Evolutionary conservation across 1,284 basidiomycete species (phyloP).

Genomic region (Bjerkandera adusta): DNA sequence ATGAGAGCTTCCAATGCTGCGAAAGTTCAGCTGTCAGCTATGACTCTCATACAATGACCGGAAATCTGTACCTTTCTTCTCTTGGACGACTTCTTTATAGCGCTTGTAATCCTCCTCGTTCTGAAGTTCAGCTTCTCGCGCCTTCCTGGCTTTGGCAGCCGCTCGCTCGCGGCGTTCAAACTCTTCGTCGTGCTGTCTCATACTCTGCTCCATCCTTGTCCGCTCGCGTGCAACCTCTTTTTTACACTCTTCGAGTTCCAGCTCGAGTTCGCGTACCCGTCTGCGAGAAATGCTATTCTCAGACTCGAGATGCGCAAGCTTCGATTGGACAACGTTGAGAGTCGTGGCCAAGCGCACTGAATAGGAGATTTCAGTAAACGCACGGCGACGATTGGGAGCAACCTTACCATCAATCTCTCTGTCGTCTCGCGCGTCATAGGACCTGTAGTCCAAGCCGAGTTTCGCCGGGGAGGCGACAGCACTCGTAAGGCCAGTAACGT

Average conservation of each 20-base stretch:
- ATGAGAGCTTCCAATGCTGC: slow-evolving; percentile 79
- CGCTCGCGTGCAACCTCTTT: slow-evolving; percentile 68
- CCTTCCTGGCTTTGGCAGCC: slow-evolving; percentile 16
- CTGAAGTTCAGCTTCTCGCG: slow-evolving; percentile 16
- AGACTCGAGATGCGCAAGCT: slow-evolving; percentile 68
- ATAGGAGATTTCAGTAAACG: slow-evolving; percentile 10
- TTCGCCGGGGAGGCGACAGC: slow-evolving; percentile 71
- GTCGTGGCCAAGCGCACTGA: slow-evolving; percentile 59
- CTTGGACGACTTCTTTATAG: slow-evolving; percentile 74
- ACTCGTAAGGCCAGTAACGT: slow-evolving; percentile 75
- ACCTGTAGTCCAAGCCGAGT: slow-evolving; percentile 46
- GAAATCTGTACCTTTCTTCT: slow-evolving; percentile 93
- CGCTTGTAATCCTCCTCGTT: slow-evolving; percentile 29
- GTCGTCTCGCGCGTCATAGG: slow-evolving; percentile 46
- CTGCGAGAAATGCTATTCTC: slow-evolving; percentile 79
- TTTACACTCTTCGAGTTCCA: slow-evolving; percentile 76
- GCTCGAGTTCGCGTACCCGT: slow-evolving; percentile 78
- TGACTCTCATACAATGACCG: too few relatives aligned
- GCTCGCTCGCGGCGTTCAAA: slow-evolving; percentile 6
- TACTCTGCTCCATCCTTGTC: slow-evolving; percentile 50
- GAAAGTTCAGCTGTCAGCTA: background rate
- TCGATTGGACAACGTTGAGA: slow-evolving; percentile 61
- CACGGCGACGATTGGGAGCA: slow-evolving; percentile 1
- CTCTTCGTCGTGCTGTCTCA: slow-evolving; percentile 13
- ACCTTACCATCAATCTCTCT: slow-evolving; percentile 58